Evolutionary conservation across 768 basidiomycete species (phyloP).

Genomic region (Pulveroboletus sp.): DNA sequence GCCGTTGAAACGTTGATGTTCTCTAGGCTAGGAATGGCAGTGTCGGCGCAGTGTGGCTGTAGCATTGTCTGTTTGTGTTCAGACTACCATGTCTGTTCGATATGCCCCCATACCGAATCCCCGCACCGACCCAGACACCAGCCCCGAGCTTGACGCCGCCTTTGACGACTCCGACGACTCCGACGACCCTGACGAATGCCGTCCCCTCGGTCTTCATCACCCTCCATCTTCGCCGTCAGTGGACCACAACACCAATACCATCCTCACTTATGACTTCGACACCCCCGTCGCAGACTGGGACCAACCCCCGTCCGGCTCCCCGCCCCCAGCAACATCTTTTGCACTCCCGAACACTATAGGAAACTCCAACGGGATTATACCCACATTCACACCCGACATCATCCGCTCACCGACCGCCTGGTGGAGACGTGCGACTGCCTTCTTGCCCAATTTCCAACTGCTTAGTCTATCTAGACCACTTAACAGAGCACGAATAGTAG

Average conservation of each 20-base stretch:
- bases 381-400: conserved; percentile 39
- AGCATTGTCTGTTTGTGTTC: neutral
- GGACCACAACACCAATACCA: conserved; percentile 10
- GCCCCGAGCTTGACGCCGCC: conserved; percentile 78
- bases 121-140: conserved; percentile 42
- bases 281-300: conserved; percentile 62
- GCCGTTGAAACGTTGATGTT: neutral
- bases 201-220: conserved; percentile 43
- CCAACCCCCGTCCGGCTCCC: conserved; percentile 79
- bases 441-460: conserved; percentile 52
- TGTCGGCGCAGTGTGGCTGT: conserved; percentile 1
- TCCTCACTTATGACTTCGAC: conserved; percentile 73
- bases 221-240: conserved; percentile 26
- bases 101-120: conserved; percentile 68
- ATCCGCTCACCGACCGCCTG: conserved; percentile 32
- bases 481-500: conserved; percentile 35
- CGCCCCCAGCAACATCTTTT: conserved; percentile 56
- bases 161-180: conserved; percentile 79
- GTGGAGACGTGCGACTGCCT: conserved; percentile 52
- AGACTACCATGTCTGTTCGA: conserved; percentile 43
- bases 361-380: conserved; percentile 70
- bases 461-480: conserved; percentile 40
- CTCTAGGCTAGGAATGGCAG: conserved; percentile 7
- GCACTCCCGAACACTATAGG: conserved; percentile 70
- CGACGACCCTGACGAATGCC: conserved; percentile 41